Evolutionary conservation across 805 yeast genomes (phyloP), one percentile per base, ranked within the genome.

Genomic region (Cyberlindnera mississippiensis): DNA sequence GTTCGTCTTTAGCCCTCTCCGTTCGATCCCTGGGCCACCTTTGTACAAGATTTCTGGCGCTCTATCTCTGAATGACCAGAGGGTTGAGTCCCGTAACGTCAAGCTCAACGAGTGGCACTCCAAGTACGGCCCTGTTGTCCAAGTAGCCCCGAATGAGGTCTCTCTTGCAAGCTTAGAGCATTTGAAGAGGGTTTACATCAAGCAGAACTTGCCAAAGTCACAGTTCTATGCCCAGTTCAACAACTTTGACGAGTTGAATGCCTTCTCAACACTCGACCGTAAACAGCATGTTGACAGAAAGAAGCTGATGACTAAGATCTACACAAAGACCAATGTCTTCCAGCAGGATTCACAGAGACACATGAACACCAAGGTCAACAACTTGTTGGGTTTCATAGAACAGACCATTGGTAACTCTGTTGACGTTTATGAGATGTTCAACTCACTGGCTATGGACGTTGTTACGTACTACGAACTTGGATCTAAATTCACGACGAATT

Each of bases 371-470:
- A 64, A 69, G 27, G 60, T 73, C 33, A 35, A 52, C 1, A 53
- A 61, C 33, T 51, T 64, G 43, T 49, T 35, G 16, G 41, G 12
- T 14, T 59, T 48, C 20, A 49, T 51, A 20, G 15, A 31, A n/a
- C 33, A 41, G 36, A 37, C 45, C 18, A 41, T 37, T 18, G 39
- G 41, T 2, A 34, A 53, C 9, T 61, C 72, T 26, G 52, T 80
- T 30, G 83, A 82, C 38, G 80, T 76, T 3, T 78, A 76, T 51
- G 67, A 75, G 15, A 57, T 83, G n/a, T 82, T 82, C 67, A 80
- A 79, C n/a, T 64, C 80, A 14, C 65, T 83, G 53, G 89, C 90
- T 4, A 75, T 83, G 78, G 89, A 82, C 52, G 81, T 78, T 4
- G 78, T 82, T 2, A 71, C 81, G 2, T 71, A 73, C 16, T 79